Evolutionary conservation across 73 alveolate genomes (phyloP), one percentile per base, ranked within the genome.

Genomic region (Paramecium pentaurelia): DNA sequence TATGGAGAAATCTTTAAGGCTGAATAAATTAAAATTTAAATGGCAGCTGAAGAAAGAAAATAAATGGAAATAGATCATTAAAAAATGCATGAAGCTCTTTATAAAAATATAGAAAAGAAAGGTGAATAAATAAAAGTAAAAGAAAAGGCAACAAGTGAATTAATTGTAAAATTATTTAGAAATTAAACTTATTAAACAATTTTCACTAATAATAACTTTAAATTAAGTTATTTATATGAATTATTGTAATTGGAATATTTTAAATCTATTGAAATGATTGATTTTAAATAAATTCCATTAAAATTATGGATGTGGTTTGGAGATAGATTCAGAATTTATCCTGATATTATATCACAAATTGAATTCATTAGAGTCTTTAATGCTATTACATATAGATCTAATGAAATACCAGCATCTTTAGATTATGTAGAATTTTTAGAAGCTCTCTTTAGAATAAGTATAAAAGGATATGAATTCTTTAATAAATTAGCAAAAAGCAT

Each of bases 271-370:
- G 91, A 49, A 42, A 45, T 80, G 75, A 32, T 49, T 40, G 91
- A 47, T 44, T 47, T 45, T 80, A 47, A 80, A 28, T 22, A 47
- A 20, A 18, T 80, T 1, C 71, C 73, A 25, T 36, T 80, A 12
- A 80, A 49, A 44, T 32, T 80, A 49, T 80, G 71, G 71, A 80
- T 80, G 91, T 80, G 91, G 91, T 80, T 80, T 80, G 91, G 91
- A 45, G 91, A 80, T 5, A 80, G 91, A 49, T 80, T 80, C 49
- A 22, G 91, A 25, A 42, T 80, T 10, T 80, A 80, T 27, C 91
- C 91, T 6, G 91, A 80, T 10, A 27, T 80, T 14, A 32, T 80
- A 64, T 8, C 73, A 9, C 12, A 45, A 27, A 25, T 36, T 44
- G 91, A 80, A 18, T 80, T 80, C 12, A 27, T 80, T 1, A 80